Conservation (phyloP, 768 basidiomycete species). For the Phylloporus sp. region DNA sequence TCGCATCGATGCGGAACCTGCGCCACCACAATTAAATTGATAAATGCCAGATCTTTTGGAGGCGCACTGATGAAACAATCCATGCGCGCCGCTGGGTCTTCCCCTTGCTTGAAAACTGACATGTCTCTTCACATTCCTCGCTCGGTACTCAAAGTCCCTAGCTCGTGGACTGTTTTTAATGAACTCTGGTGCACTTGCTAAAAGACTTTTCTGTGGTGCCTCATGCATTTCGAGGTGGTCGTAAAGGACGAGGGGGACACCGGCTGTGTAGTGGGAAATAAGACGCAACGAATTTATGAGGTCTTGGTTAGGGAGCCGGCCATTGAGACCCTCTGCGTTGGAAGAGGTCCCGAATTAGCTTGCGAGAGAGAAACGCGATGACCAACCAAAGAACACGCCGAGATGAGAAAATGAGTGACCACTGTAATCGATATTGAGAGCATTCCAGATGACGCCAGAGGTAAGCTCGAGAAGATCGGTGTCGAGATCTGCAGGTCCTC, state of each 20-base stretch:
- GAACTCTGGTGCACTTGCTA: conserved; percentile 45
- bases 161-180: conserved; percentile 43
- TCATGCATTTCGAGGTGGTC: conserved; percentile 62
- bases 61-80: conserved; percentile 77
- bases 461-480: conserved; percentile 58
- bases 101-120: conserved; percentile 73
- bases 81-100: conserved; percentile 84
- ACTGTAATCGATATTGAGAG: conserved; percentile 91
- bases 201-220: conserved; percentile 29
- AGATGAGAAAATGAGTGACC: conserved; percentile 96
- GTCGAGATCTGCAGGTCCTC: conserved; percentile 49
- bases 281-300: conserved; percentile 76
- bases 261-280: conserved; percentile 68
- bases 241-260: conserved; percentile 77
- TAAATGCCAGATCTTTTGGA: conserved; percentile 18
- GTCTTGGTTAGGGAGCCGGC: conserved; percentile 94
- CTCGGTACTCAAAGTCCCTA: conserved; percentile 52
- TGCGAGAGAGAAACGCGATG: conserved; percentile 1
- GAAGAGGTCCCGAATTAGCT: not conserved
- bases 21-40: not conserved
- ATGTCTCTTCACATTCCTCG: conserved; percentile 68
- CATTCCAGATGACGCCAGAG: conserved; percentile 94
- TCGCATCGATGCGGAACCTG: conserved; percentile 91
- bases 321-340: conserved; percentile 84
- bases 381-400: conserved; percentile 88